A percentile compares a stretch with the other conserved stretches of the same genome.
phyloP scores from a whole-genome alignment of 805 yeast genomes.

The Schwanniomyces vanrijiae region DNA sequence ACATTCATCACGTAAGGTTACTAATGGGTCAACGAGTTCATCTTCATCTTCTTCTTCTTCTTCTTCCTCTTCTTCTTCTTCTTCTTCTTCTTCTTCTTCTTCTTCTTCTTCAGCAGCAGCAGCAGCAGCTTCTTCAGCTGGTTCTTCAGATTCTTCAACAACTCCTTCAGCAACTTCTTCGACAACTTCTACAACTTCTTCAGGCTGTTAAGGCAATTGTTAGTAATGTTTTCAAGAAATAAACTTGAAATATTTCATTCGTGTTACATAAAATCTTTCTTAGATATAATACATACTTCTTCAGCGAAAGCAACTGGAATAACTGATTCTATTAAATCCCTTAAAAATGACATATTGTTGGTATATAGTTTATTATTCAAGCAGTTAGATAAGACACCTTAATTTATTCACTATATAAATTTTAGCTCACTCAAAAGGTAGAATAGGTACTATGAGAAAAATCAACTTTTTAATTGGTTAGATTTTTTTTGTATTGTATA shows the following conservation, averaged over 20 bases:
- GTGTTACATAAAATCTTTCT: background rate
- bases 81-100: conserved; percentile 45
- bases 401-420: background rate
- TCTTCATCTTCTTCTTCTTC: conserved; percentile 70
- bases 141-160: conserved; percentile 27
- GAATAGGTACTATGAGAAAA: conserved; percentile 20
- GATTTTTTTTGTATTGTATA: conserved; percentile 1
- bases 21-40: conserved; percentile 53
- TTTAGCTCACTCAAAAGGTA: background rate
- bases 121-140: conserved; percentile 18
- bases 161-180: conserved; percentile 29
- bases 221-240: conserved; percentile 9
- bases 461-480: conserved; percentile 26
- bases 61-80: conserved; percentile 57
- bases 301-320: conserved; percentile 87
- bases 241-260: background rate
- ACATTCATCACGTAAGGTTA: conserved; percentile 55
- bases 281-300: conserved; percentile 41
- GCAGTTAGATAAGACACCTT: conserved; percentile 1
- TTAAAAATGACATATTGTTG: conserved; percentile 47
- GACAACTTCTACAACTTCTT: conserved; percentile 30
- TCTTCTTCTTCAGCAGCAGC: conserved; percentile 29
- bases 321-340: conserved; percentile 77
- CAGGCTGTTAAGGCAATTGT: conserved; percentile 18
- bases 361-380: background rate